These are phyloP conservation scores for Xylaria multiplex DNA, from an alignment of 2,329 filamentous ascomycete species.

Conservation along the genomic window DNA sequence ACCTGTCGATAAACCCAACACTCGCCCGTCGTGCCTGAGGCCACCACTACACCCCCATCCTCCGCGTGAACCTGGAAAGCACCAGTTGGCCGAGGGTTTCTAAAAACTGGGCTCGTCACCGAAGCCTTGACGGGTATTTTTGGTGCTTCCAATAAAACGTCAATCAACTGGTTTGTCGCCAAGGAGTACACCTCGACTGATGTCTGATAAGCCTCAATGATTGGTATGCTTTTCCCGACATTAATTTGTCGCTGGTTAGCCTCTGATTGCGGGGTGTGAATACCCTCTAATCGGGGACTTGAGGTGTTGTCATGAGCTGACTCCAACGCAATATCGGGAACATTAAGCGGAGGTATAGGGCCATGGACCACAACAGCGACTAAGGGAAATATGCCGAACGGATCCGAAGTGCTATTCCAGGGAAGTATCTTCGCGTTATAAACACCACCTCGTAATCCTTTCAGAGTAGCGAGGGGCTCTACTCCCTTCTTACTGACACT, in stretches of 20 bases:
- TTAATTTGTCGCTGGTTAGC: slow-evolving; percentile 52
- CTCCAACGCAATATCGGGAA: slow-evolving; percentile 51
- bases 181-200: slow-evolving; percentile 90
- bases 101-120: slow-evolving; percentile 70
- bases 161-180: slow-evolving; percentile 75
- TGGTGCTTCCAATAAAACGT: slow-evolving; percentile 77
- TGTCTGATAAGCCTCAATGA: slow-evolving; percentile 78
- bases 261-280: slow-evolving; percentile 55
- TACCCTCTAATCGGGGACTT: slow-evolving; percentile 55
- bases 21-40: slow-evolving; percentile 86
- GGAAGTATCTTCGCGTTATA: slow-evolving; percentile 84
- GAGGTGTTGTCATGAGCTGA: slow-evolving; percentile 52
- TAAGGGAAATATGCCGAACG: slow-evolving; percentile 71
- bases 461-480: slow-evolving; percentile 75
- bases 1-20: slow-evolving; percentile 78
- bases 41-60: slow-evolving; percentile 75
- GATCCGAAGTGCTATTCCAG: slow-evolving; percentile 67
- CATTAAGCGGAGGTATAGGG: slow-evolving; percentile 64
- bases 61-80: slow-evolving; percentile 79
- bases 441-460: slow-evolving; percentile 82
- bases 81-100: slow-evolving; percentile 75
- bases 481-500: slow-evolving; percentile 76
- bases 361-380: slow-evolving; percentile 85
- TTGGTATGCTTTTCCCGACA: slow-evolving; percentile 50
- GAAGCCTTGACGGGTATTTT: slow-evolving; percentile 68